Base-by-base conservation (phyloP, 108 stramenopile genomes). In the Pseudonitzschia pungens region DNA sequence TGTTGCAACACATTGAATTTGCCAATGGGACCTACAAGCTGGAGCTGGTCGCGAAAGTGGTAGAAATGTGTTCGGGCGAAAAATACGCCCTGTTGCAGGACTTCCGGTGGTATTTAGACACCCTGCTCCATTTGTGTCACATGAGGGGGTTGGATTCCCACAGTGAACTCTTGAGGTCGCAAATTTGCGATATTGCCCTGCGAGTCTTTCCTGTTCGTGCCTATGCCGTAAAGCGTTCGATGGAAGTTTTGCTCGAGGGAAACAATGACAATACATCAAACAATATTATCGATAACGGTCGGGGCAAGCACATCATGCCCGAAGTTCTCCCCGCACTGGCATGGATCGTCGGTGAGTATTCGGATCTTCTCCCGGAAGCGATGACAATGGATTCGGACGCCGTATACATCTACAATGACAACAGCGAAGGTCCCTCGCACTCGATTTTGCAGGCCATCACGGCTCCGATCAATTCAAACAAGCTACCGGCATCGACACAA, bases 261-360 rank as follows among this genome's bases (percentile, higher is more conserved):
- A 76, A 70, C 7, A 73, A 75, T 20, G 69, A 55, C 22, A 71
- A 68, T 44, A 43, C 31, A 43, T 68, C 80, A 24, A 63, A 40
- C 59, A 54, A 76, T 33, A 45, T 64, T 20, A n/a, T 70, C 22
- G 72, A 78, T 41, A 76, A 79, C 69, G 74, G 79, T 67, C 68
- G 80, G 14, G 74, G 80, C 50, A 78, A 77, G 54, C 72, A 76
- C 52, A 85, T 81, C 60, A 85, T 90, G 70, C 88, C 84, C 21
- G 87, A 96, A 68, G 85, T 97, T 32, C 73, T 97, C n/a, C 85
- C 83, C 10, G 95, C 95, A 4, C 87, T 97, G 43, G 97, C 97
- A 36, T 98, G 95, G 94, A 95, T 98, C 79, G 92, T 93, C 0
- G 97, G 98, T 18, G 99, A 98, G 81, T 99, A 93, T 77, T 90